These are phyloP conservation scores for Colletotrichum magnum DNA, from an alignment of 2,329 filamentous ascomycete genomes.

Conservation along the genomic window DNA sequence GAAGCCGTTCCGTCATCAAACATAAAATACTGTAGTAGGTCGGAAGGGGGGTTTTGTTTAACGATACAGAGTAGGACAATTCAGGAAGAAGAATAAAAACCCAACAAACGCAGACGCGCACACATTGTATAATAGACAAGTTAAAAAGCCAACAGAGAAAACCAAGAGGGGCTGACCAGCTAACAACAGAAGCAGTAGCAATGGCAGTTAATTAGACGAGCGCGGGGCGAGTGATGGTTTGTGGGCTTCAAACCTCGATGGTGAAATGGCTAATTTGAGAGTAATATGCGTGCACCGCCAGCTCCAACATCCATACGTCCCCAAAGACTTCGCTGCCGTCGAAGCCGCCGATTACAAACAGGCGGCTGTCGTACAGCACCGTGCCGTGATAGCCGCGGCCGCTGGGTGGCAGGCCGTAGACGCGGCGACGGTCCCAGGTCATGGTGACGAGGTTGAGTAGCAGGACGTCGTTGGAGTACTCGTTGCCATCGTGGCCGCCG, in stretches of 20 bases:
- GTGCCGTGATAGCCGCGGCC: slow-evolving; percentile 78
- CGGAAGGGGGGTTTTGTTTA: slow-evolving; percentile 10
- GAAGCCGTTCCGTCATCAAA: slow-evolving; percentile 41
- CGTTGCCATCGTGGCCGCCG: slow-evolving; percentile 78
- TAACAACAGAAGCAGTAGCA: background rate
- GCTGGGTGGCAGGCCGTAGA: slow-evolving; percentile 74
- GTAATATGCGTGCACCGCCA: slow-evolving; percentile 80
- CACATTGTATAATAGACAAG: slow-evolving; percentile 9
- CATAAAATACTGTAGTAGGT: slow-evolving; percentile 38
- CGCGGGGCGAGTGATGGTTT: background rate
- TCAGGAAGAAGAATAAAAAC: background rate
- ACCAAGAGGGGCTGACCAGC: background rate
- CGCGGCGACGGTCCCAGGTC: slow-evolving; percentile 78
- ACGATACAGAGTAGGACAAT: slow-evolving; percentile 26
- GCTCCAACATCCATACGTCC: slow-evolving; percentile 76
- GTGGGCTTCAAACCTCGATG: slow-evolving; percentile 69
- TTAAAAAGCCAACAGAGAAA: slow-evolving; percentile 8
- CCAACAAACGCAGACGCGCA: background rate
- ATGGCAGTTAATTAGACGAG: slow-evolving; percentile 24
- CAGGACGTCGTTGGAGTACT: slow-evolving; percentile 79
- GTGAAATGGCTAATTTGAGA: slow-evolving; percentile 81
- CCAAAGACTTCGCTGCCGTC: slow-evolving; percentile 78
- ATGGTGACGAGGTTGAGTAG: slow-evolving; percentile 80
- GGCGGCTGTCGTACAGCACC: slow-evolving; percentile 74
- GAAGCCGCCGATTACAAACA: slow-evolving; percentile 77